Evolutionary conservation across 768 basidiomycete species (phyloP).

Genomic region (Trametes cinnabarina): DNA sequence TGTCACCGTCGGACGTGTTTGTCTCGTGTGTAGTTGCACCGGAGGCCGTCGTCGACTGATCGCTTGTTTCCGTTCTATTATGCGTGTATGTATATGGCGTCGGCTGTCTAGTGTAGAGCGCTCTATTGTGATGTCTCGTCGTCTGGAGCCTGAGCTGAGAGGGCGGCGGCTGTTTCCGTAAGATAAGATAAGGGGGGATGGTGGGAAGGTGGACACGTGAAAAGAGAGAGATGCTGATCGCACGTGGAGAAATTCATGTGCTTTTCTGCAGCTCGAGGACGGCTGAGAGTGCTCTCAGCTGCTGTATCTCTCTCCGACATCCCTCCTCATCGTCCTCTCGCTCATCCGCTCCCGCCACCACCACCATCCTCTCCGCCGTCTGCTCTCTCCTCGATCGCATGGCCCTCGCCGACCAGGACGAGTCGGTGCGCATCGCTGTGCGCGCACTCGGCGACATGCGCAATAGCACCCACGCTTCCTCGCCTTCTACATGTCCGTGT

Average conservation of each 20-base stretch:
- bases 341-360: not conserved
- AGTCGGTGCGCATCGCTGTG: constrained; percentile 77
- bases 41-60: not conserved
- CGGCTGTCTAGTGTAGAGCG: constrained; percentile 17
- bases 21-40: not conserved
- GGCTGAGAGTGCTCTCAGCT: not conserved
- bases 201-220: constrained; percentile 15
- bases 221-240: constrained; percentile 9
- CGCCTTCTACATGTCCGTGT: constrained; percentile 29
- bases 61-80: constrained; percentile 11
- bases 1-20: not conserved
- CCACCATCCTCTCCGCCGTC: not conserved
- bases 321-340: not conserved
- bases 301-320: not conserved
- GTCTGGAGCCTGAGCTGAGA: too few relatives aligned
- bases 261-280: not conserved
- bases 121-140: constrained; percentile 7
- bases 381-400: not conserved
- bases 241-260: constrained; percentile 16
- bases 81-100: constrained; percentile 19
- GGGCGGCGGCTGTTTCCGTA: too few relatives aligned
- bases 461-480: constrained; percentile 37
- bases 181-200: constrained; percentile 19
- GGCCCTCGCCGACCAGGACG: constrained; percentile 57
- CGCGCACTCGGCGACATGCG: constrained; percentile 78